Base-by-base conservation (phyloP, 2,329 filamentous ascomycete genomes). In the Talaromyces piceae region DNA sequence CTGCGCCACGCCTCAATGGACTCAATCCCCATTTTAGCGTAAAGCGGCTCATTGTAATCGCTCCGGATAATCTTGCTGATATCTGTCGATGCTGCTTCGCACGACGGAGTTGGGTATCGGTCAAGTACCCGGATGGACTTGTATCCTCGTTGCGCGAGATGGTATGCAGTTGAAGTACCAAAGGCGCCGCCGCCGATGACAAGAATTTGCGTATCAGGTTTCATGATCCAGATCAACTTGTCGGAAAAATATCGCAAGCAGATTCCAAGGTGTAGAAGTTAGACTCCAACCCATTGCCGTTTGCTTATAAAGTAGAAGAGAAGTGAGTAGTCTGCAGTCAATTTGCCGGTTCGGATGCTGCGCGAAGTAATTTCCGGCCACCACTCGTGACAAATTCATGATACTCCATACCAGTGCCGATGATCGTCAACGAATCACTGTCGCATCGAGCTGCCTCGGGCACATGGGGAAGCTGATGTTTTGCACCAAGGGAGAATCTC, bases 51-150 rank as follows among this genome's bases (percentile, higher is more conserved):
- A 50, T 79, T 74, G 67, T 87, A 87, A 64, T 87, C 84, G 45
- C 83, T 81, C 51, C 84, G 81, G 13, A 87, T 76, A 25, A 86
- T 82, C 66, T 87, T 87, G 71, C 86, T 87, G 77, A 83, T 82
- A 68, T 88, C 84, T 73, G 81, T 84, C 0, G 84, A 87, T 0
- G 84, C 84, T 27, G 82, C 83, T 48, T 61, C 67, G 0, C 72
- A 67, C 1, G 76, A 76, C 22, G 79, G 75, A 3, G 66, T 61
- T 2, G 74, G 69, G 52, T 77, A 72, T 12, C 79, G 76, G 66
- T 86, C 82, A 23, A 86, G 68, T 2, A 86, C 64, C 1, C 75
- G 81, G 49, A 85, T 70, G 39, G 67, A 62, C 28, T 56, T 54
- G 16, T 77, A 73, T 58, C 78, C 73, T 51, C 70, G 71, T 50